phyloP scores from a whole-genome alignment of 352 stramenopile genomes.

The Globisporangium nunn region DNA sequence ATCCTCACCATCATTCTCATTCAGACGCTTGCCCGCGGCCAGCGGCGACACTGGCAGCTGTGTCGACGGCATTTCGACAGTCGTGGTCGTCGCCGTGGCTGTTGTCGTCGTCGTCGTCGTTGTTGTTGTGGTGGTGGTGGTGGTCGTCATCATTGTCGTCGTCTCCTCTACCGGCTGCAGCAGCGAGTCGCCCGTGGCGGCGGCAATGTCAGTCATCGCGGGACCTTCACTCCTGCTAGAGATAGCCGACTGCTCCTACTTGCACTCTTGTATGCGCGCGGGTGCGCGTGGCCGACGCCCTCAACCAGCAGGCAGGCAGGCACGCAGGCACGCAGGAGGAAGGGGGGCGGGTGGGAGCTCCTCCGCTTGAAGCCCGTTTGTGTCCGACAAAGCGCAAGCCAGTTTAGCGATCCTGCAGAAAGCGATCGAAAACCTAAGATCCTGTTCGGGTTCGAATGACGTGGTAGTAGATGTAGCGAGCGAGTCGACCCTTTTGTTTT shows the following conservation, averaged over 20 bases:
- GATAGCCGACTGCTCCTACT: not conserved
- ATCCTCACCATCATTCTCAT: not conserved
- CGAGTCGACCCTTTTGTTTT: not conserved
- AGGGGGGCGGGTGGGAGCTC: not conserved
- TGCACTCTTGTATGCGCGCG: not conserved
- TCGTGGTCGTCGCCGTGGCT: conserved; percentile 1
- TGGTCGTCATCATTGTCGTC: not conserved
- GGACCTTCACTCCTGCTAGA: not conserved
- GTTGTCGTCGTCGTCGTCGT: not conserved
- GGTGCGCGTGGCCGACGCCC: not conserved
- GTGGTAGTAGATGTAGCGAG: not conserved
- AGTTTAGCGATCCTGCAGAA: not conserved
- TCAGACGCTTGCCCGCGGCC: conserved; percentile 7
- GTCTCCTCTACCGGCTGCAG: not conserved
- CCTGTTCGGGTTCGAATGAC: not conserved
- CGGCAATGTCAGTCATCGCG: conserved; percentile 8
- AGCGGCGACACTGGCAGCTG: conserved; percentile 6
- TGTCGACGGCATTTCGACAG: not conserved
- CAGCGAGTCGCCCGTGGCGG: conserved; percentile 2
- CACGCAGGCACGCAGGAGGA: not conserved
- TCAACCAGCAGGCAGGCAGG: not conserved
- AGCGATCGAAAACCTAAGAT: not conserved
- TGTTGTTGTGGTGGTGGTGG: conserved; percentile 1
- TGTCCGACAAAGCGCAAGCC: conserved; percentile 1
- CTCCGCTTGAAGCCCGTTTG: conserved; percentile 1